Percentiles rank a stretch among this genome's conserved stretches.
These are phyloP conservation scores for Corylus heterophylla DNA, from an alignment of 306 rosid genomes.

Conservation along the genomic window DNA sequence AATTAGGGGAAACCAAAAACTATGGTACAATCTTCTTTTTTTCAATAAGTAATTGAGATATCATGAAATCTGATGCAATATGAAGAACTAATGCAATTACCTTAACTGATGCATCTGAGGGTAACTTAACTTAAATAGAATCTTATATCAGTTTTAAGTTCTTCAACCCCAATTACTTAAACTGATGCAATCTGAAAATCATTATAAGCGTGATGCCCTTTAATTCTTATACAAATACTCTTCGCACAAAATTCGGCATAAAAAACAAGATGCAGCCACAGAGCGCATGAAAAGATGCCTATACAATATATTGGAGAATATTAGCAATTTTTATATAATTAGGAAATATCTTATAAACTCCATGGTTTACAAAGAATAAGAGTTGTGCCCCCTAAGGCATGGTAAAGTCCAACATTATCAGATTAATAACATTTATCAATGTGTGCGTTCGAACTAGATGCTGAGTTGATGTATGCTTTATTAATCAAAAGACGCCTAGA, in stretches of 20 bases:
- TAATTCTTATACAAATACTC: not conserved
- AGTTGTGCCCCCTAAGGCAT: not conserved
- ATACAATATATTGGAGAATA: not conserved
- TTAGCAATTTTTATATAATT: not conserved
- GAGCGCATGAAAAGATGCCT: constrained; percentile 1
- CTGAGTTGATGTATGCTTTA: constrained; percentile 3
- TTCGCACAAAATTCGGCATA: not conserved
- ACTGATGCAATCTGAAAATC: constrained; percentile 18
- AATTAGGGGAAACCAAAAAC: constrained; percentile 22
- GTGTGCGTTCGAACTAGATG: not conserved
- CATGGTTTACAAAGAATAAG: not conserved
- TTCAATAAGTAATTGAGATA: too few relatives aligned
- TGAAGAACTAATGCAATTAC: too few relatives aligned
- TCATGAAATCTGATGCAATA: too few relatives aligned
- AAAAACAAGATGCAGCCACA: not conserved
- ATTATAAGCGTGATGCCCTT: constrained; percentile 25
- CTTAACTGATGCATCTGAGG: too few relatives aligned
- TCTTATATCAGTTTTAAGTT: too few relatives aligned
- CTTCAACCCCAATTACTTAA: too few relatives aligned
- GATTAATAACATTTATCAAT: not conserved
- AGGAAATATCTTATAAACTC: not conserved
- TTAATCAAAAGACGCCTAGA: not conserved
- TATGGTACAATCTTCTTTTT: not conserved
- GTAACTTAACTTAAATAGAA: too few relatives aligned
- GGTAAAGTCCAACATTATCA: not conserved